These are phyloP conservation scores for Fusarium neocosmosporiellum DNA, from an alignment of 2,329 filamentous ascomycete species.

Conservation along the genomic window DNA sequence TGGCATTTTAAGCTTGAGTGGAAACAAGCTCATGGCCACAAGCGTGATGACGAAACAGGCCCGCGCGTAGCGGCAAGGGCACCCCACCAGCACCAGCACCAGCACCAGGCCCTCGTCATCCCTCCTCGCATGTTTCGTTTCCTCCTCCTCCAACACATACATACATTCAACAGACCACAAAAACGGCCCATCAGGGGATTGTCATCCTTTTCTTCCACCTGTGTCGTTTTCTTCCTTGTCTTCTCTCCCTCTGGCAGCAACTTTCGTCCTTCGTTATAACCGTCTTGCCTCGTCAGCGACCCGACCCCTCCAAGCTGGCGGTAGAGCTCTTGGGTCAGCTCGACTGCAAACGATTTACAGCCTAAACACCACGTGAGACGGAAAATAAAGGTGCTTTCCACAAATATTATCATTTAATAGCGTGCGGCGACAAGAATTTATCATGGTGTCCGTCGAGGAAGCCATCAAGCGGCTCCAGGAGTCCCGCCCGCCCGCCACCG, in stretches of 20 bases:
- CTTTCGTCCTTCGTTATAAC: conserved; percentile 3
- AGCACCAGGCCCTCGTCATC: conserved; percentile 32
- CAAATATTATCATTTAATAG: not conserved
- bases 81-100: conserved; percentile 18
- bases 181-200: conserved; percentile 21
- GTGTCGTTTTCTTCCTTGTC: not conserved
- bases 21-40: conserved; percentile 38
- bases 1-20: conserved; percentile 23
- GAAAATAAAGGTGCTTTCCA: not conserved
- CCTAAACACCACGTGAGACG: conserved; percentile 4
- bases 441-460: conserved; percentile 51
- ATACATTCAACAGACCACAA: conserved; percentile 28
- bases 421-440: not conserved
- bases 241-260: not conserved
- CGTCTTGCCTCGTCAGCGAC: conserved; percentile 9
- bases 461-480: conserved; percentile 60
- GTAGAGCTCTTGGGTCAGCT: conserved; percentile 5
- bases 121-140: conserved; percentile 29
- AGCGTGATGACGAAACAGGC: conserved; percentile 36
- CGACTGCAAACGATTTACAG: conserved; percentile 2
- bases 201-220: not conserved
- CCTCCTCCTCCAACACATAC: conserved; percentile 9
- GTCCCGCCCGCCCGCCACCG: conserved; percentile 64
- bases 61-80: conserved; percentile 22
- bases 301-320: conserved; percentile 27